Conservation (phyloP, 2,329 filamentous ascomycete species). For the Nannizzia gypsea region DNA sequence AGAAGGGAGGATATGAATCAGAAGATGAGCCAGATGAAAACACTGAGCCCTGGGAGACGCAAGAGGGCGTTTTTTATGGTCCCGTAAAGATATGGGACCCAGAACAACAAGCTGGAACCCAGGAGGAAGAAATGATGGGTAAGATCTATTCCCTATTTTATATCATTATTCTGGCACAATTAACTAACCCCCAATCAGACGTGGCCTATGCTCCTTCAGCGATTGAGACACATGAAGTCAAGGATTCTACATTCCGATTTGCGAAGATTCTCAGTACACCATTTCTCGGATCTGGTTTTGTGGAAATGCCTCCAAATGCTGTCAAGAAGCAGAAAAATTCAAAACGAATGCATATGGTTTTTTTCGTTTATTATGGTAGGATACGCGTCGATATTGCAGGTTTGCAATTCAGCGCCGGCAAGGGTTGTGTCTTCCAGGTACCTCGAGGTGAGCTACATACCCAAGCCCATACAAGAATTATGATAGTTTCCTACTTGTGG, state of each 20-base stretch:
- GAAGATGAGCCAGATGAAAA: conserved; percentile 30
- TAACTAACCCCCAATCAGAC: conserved; percentile 31
- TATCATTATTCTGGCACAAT: neutral
- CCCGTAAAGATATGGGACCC: conserved; percentile 35
- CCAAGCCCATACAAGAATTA: neutral
- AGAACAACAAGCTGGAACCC: conserved; percentile 26
- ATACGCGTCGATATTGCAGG: conserved; percentile 58
- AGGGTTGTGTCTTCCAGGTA: conserved; percentile 86
- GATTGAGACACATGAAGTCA: conserved; percentile 47
- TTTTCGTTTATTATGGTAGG: conserved; percentile 76
- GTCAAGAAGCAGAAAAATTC: conserved; percentile 87
- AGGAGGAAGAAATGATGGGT: conserved; percentile 34
- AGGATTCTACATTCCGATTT: conserved; percentile 66
- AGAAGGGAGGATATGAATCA: conserved; percentile 28
- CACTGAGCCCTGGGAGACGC: conserved; percentile 35
- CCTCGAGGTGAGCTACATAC: conserved; percentile 58
- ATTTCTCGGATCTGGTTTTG: conserved; percentile 81
- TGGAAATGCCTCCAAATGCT: conserved; percentile 72
- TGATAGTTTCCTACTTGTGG: neutral
- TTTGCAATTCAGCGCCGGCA: conserved; percentile 62
- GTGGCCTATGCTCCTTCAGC: conserved; percentile 48
- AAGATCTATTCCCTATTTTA: conserved; percentile 9
- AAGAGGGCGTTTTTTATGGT: conserved; percentile 31
- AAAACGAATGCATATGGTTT: conserved; percentile 92
- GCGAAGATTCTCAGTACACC: conserved; percentile 73